Percentiles rank a stretch among this genome's conserved stretches.
phyloP scores from a whole-genome alignment of 371 early-diverging fungal genomes.

The Circinella umbellata region DNA sequence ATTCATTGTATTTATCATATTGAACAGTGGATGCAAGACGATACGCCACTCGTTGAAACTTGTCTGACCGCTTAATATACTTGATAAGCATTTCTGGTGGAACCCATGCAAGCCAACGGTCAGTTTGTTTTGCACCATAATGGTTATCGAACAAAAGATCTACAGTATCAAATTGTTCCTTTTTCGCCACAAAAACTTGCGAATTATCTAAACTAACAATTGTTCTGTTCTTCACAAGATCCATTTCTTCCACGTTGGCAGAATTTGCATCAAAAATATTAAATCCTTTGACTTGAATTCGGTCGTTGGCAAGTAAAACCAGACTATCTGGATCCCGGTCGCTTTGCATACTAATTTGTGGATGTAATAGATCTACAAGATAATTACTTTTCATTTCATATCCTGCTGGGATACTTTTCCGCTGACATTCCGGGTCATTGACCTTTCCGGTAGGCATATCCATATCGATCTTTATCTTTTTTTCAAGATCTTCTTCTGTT shows the following conservation, averaged over 20 bases:
- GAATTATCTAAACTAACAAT: constrained; percentile 78
- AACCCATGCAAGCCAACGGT: constrained; percentile 86
- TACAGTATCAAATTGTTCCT: constrained; percentile 65
- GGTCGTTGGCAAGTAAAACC: constrained; percentile 68
- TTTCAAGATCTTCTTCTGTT: constrained; percentile 33
- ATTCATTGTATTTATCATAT: constrained; percentile 81
- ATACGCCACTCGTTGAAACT: constrained; percentile 77
- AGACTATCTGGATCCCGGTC: constrained; percentile 49
- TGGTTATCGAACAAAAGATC: constrained; percentile 53
- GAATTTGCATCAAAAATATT: constrained; percentile 63
- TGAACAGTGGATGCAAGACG: constrained; percentile 75
- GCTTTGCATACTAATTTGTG: constrained; percentile 72
- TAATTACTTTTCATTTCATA: constrained; percentile 64
- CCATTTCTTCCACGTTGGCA: constrained; percentile 44
- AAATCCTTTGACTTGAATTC: constrained; percentile 67
- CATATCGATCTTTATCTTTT: not conserved
- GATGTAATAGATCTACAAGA: constrained; percentile 70
- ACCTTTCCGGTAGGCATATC: constrained; percentile 33
- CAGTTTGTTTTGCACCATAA: constrained; percentile 52
- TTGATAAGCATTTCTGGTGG: constrained; percentile 83
- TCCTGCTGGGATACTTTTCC: constrained; percentile 52
- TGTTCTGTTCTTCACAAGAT: constrained; percentile 75
- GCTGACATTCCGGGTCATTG: constrained; percentile 53
- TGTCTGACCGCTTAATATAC: constrained; percentile 53
- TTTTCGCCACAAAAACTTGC: constrained; percentile 79